Base-by-base conservation (phyloP, 2,329 filamentous ascomycete species). In the Karstenula rhodostoma region DNA sequence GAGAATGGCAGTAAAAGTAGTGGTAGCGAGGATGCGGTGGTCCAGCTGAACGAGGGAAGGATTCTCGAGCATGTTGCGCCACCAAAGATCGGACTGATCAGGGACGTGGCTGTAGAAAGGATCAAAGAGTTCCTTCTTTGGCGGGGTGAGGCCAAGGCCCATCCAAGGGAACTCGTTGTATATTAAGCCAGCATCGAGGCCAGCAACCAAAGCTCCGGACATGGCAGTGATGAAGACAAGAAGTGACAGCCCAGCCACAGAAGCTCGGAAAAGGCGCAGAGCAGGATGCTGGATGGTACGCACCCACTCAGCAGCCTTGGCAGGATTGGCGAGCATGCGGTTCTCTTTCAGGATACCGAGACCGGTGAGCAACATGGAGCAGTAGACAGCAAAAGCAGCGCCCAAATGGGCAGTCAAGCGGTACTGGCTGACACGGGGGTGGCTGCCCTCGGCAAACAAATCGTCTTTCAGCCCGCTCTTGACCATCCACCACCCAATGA, bases 401-500 rank as follows among this genome's bases (percentile, higher is more conserved):
- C 90, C 93, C 12, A 99, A 85, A 78, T 99, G 95, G 9, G 94
- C 87, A 4, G 94, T 90, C 58, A 99, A 85, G 54, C 95, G 89
- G 81, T 99, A 99, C 80, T 99, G 95, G 63, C 90, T 94, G 52
- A 99, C 95, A 60, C 95, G 89, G 0, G 95, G 95, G 77, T 97
- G 93, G 58, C 90, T 91, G 13, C 94, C 95, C 2, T 92, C 90
- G 22, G 92, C 92, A 75, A 99, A 97, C 29, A 99, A 86, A 77
- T 99, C 95, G 75, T 98, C 95, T 77, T 94, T 96, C 64, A 99
- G 84, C 1, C 95, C 95, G 12, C 92, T 96, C 80, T 96, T 96
- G 69, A 99, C 95, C 95, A 99, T 99, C 93, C 95, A 99, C 95
- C 95, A 99, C 57, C 95, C 95, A 65, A 99, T 89, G 72, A 95